Evolutionary conservation across 805 yeast genomes (phyloP), one percentile per base, ranked within the genome.

Genomic region (Candida verbasci): DNA sequence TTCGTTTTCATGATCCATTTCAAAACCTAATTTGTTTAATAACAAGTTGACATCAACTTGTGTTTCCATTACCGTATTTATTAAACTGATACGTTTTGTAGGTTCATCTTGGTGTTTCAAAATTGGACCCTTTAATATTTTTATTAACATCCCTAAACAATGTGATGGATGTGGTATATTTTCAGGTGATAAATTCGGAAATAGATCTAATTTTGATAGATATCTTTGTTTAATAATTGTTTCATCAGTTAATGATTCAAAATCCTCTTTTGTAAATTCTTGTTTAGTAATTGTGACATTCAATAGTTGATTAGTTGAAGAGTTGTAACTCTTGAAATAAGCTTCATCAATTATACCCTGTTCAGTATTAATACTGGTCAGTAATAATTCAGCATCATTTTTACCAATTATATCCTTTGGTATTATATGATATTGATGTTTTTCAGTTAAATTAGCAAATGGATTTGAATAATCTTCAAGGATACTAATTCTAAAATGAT

Each of bases 111-210:
- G 60, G 2, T 52, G 56, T 17, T 70, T 54, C 7, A 64, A 53
- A 16, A 86, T 55, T 0, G 95, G 91, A 2, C 87, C 89, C 43
- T 68, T 75, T 31, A 86, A 59, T 7, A 83, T 81, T 42, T 76
- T 78, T 46, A 73, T 68, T 12, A 86, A 49, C 0, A 86, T 81
- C 33, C 65, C 62, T 16, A 83, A 62, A 46, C 94, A 82, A 29
- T 71, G 74, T 0, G 72, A 53, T 3, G 79, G 72, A 3, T 75
- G 59, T 0, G 94, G 89, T 1, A 57, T 46, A 1, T 55, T 43
- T 9, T 55, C 61, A 0, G 55, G 43, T 0, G 62, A 52, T 17
- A 56, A 59, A 53, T 45, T 45, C 4, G 55, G 44, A 57, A 62
- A 45, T 44, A 38, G 44, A 17, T 47, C 49, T 15, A 58, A 53